phyloP scores from a whole-genome alignment of 2,329 filamentous ascomycete genomes.

The Neofusicoccum laricinum region DNA sequence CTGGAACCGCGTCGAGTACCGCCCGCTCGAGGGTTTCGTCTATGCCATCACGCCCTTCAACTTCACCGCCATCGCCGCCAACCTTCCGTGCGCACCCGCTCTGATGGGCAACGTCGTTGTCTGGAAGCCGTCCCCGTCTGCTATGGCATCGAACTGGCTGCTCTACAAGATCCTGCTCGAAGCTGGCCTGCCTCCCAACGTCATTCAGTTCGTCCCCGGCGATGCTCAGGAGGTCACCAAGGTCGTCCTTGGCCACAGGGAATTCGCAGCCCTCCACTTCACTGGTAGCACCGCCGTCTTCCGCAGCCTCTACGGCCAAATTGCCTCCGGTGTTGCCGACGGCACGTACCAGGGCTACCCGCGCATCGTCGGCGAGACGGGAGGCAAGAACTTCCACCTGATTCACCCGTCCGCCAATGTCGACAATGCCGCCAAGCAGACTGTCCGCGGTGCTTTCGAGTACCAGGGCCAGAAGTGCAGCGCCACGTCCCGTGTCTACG shows the following conservation, averaged over 20 bases:
- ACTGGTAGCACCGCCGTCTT: constrained; percentile 92
- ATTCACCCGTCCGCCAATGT: constrained; percentile 75
- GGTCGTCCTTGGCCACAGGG: constrained; percentile 68
- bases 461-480: constrained; percentile 92
- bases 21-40: constrained; percentile 89
- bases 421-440: constrained; percentile 75
- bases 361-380: constrained; percentile 84
- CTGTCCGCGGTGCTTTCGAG: constrained; percentile 83
- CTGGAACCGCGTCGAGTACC: constrained; percentile 90
- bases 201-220: constrained; percentile 91
- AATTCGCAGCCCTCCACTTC: constrained; percentile 92
- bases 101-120: constrained; percentile 92
- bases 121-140: constrained; percentile 92
- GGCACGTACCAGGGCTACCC: constrained; percentile 83
- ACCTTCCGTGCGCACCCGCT: constrained; percentile 77
- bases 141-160: constrained; percentile 87
- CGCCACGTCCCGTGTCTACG: constrained; percentile 76
- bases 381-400: constrained; percentile 91
- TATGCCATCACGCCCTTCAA: constrained; percentile 96
- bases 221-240: constrained; percentile 82
- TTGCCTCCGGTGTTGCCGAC: constrained; percentile 75
- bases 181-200: constrained; percentile 81
- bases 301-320: constrained; percentile 81
- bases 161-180: constrained; percentile 88
- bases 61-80: constrained; percentile 92